Evolutionary conservation across 164 flowering plant species (phyloP).

Genomic region (Brasenia schreberi): DNA sequence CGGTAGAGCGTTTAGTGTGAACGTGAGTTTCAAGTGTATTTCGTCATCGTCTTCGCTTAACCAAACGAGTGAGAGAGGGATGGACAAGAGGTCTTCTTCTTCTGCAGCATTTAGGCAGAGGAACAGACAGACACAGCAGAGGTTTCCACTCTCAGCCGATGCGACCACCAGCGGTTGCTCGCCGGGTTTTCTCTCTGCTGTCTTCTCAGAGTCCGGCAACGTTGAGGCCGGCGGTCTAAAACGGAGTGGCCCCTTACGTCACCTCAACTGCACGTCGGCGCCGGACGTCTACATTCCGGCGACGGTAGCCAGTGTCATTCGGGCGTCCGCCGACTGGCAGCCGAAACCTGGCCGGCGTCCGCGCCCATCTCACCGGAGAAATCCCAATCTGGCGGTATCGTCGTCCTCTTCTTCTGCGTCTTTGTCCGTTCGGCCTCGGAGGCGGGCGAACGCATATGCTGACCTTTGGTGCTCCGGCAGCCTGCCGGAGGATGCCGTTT

Average conservation of each 20-base stretch:
- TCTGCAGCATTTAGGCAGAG: not conserved
- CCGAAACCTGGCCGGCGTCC: not conserved
- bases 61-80: not conserved
- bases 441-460: not conserved
- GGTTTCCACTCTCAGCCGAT: not conserved
- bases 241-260: not conserved
- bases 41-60: too few species aligned
- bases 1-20: too few species aligned
- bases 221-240: not conserved
- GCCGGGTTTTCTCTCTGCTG: not conserved
- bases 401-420: not conserved
- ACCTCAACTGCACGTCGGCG: slow-evolving; percentile 1
- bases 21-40: too few species aligned
- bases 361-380: not conserved
- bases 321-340: slow-evolving; percentile 4
- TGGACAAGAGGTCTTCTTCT: slow-evolving; percentile 10
- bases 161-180: not conserved
- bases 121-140: not conserved
- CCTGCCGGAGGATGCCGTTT: not conserved
- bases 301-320: not conserved
- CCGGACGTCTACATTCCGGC: slow-evolving; percentile 1
- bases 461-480: not conserved
- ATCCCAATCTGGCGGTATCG: not conserved
- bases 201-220: not conserved
- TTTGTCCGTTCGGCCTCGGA: not conserved